Evolutionary conservation across 2,329 filamentous ascomycete species (phyloP).

Genomic region (Aspergillus caelatus): DNA sequence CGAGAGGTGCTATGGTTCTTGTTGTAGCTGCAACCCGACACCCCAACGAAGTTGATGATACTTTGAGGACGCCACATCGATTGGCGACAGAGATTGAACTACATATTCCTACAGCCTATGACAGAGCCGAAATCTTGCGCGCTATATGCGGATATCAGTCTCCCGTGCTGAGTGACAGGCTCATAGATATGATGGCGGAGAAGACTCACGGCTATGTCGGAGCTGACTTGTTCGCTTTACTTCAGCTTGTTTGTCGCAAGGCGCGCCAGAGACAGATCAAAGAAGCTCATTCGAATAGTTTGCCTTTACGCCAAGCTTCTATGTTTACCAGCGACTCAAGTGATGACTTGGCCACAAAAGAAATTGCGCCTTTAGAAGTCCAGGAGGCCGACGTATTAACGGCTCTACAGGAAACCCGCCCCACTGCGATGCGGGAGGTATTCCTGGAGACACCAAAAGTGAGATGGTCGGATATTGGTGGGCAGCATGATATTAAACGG

Average conservation of each 20-base stretch:
- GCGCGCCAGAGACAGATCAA: slow-evolving; percentile 37
- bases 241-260: slow-evolving; percentile 55
- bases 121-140: slow-evolving; percentile 74
- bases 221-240: slow-evolving; percentile 70
- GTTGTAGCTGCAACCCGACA: slow-evolving; percentile 77
- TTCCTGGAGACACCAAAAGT: slow-evolving; percentile 86
- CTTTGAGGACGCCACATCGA: slow-evolving; percentile 66
- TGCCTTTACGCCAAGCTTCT: neutral
- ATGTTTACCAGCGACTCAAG: neutral
- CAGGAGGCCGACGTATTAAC: slow-evolving; percentile 38
- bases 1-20: slow-evolving; percentile 60
- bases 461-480: slow-evolving; percentile 84
- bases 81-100: slow-evolving; percentile 72
- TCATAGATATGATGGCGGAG: slow-evolving; percentile 66
- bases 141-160: slow-evolving; percentile 54
- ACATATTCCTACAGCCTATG: slow-evolving; percentile 71
- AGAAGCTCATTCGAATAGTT: slow-evolving; percentile 8
- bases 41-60: slow-evolving; percentile 70
- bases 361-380: slow-evolving; percentile 32
- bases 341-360: slow-evolving; percentile 13
- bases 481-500: slow-evolving; percentile 77
- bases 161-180: slow-evolving; percentile 53
- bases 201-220: slow-evolving; percentile 87
- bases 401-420: slow-evolving; percentile 70
- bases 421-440: slow-evolving; percentile 86